Evolutionary conservation across 306 rosid genomes (phyloP).

Genomic region (Morella rubra): DNA sequence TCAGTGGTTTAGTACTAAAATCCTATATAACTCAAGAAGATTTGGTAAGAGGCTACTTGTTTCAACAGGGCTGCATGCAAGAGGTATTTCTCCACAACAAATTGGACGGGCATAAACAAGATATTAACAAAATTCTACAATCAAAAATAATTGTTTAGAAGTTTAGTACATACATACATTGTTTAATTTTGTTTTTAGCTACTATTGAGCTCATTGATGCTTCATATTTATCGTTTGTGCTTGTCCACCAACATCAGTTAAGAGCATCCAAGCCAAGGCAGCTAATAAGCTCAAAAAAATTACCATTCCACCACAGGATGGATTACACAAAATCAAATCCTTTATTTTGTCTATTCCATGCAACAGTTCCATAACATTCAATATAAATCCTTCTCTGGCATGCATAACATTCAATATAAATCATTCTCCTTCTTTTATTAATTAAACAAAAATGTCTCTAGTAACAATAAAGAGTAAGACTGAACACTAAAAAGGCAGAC

Average conservation of each 20-base stretch:
- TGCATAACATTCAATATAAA: background rate
- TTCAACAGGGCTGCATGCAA: background rate
- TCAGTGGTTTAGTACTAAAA: background rate
- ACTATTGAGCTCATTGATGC: background rate
- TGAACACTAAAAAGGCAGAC: background rate
- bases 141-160: background rate
- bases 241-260: background rate
- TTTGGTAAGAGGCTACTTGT: background rate
- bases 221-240: background rate
- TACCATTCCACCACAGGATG: background rate
- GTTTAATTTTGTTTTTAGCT: too few relatives aligned
- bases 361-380: background rate
- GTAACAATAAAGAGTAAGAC: background rate
- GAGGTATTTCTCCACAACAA: background rate
- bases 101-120: background rate
- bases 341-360: background rate
- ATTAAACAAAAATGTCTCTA: background rate
- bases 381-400: too few relatives aligned
- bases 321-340: background rate
- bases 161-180: background rate
- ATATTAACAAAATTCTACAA: background rate
- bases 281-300: background rate
- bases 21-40: background rate
- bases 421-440: background rate
- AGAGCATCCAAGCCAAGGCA: background rate